phyloP scores from a whole-genome alignment of 2,329 filamentous ascomycete species.

The Fusarium protoensiforme region DNA sequence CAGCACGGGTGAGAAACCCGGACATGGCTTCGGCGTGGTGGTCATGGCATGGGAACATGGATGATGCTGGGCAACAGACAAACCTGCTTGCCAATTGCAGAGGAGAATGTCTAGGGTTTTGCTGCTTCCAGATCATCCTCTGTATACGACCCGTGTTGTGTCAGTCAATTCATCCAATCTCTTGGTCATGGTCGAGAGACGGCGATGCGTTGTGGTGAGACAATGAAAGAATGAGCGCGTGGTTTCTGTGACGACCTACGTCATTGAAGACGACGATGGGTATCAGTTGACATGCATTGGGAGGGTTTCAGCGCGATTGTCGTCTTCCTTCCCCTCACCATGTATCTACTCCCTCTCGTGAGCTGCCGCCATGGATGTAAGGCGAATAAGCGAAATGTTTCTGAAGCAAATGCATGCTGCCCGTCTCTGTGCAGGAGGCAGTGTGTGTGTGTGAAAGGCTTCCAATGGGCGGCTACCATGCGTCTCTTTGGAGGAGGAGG shows the following conservation, averaged over 20 bases:
- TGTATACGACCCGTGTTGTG: not conserved
- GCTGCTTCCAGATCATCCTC: not conserved
- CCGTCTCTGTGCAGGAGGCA: not conserved
- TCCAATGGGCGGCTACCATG: not conserved
- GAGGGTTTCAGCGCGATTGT: constrained; percentile 3
- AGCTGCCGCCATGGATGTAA: not conserved
- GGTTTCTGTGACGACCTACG: constrained; percentile 43
- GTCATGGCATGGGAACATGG: constrained; percentile 2
- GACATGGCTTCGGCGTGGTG: constrained; percentile 17
- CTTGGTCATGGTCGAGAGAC: not conserved
- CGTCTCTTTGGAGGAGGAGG: not conserved
- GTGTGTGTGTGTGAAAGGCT: not conserved
- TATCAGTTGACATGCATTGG: constrained; percentile 22
- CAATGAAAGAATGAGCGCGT: constrained; percentile 39
- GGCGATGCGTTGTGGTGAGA: constrained; percentile 33
- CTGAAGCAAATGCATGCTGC: not conserved
- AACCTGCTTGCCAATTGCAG: constrained; percentile 12
- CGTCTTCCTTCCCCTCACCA: not conserved
- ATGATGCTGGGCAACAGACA: constrained; percentile 6
- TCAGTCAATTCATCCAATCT: constrained; percentile 12
- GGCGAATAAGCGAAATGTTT: constrained; percentile 14
- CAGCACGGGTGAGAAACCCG: constrained; percentile 3
- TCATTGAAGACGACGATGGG: constrained; percentile 36
- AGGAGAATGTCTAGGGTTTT: constrained; percentile 12
- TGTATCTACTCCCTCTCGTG: not conserved